Evolutionary conservation across 1,284 basidiomycete species (phyloP), one percentile per base, ranked within the genome.

Genomic region (Peniophora sp.): DNA sequence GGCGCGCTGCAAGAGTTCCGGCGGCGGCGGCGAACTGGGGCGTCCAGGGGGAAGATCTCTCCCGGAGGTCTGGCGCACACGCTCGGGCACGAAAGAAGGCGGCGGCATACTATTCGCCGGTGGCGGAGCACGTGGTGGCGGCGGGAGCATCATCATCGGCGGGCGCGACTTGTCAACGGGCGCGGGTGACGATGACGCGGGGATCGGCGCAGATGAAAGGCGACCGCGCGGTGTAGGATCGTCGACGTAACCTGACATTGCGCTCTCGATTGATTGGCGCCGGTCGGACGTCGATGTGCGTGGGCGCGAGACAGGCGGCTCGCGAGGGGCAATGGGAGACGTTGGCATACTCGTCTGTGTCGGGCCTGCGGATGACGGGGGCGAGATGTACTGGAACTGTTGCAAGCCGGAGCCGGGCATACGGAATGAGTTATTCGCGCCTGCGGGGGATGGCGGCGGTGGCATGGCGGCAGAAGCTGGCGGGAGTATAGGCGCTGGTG

Each of bases 1-100:
- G 1, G 92, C 89, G 22, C 92, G 85, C 57, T 89, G 83, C 54
- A 94, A 82, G 58, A 92, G 85, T 53, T 96, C 92, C 12, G 86
- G 74, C 3, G 92, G 93, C 3, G 92, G 92, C 1, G 93, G 92
- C 0, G 93, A 96, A 0, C 82, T 87, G 0, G 93, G 92, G 47
- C 92, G 75, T 18, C 87, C 85, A 3, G 92, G 92, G 8, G 85
- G 82, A 5, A 68, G 62, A 52, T 83, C 82, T 52, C 73, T 68
- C 8, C 73, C 72, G 9, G 74, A 73, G 57, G 69, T 70, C 10
- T 75, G 72, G 14, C 71, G 73, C 6, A 78, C 73, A 17, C 77
- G 75, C 44, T 88, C 85, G 36, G 86, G 86, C 58, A 88, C 79
- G 63, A 87, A 85, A 32, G 77, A 66, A 20, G 91, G 88, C 15